Evolutionary conservation across 176 grass and related monocot species (phyloP), one percentile per base, ranked within the genome.

Genomic region (Luzula sylvatica): DNA sequence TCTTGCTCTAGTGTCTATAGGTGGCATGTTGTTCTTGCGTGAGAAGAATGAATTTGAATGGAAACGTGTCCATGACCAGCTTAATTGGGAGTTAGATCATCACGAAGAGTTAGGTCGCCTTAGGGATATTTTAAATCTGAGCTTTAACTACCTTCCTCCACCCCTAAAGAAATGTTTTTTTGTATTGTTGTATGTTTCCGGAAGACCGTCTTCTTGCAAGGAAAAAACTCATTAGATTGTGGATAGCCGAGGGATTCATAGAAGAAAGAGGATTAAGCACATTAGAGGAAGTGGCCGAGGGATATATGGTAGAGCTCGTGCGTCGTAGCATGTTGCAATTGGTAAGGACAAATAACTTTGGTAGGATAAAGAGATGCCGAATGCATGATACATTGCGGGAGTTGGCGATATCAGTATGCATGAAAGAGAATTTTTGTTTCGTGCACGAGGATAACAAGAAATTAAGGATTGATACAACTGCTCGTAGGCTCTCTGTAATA

Each of bases 221-320:
- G 15, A 56, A 70, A 6, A 58, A 38, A 20, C 67, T 78, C 2
- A 18, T 71, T 1, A 65, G 43, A 41, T 28, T 78, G 4, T 78
- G 75, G 75, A 51, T 65, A 15, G 75, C 74, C 9, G 74, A 78
- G 28, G 58, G 58, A 4, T 78, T 78, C 16, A 30, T 71, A 71
- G 22, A 48, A 22, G 20, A 21, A 38, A 61, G 20, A 47, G 45
- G 40, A 51, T n/a, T 2, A 28, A 73, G 47, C 11, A 73, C 70
- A 5, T 14, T 65, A 14, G 62, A 75, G 21, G 72, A 75, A 39
- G 52, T 56, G 3, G 72, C 63, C 6, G 61, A 75, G 21, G 52
- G 66, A 1, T 67, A 53, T 38, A 18, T 75, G 4, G 48, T 54
- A 11, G 53, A 75, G 13, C 61, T 75, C 6, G 38, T 67, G 38